Base-by-base conservation (phyloP, 495 filamentous ascomycete species). In the Penicillium diatomitis region DNA sequence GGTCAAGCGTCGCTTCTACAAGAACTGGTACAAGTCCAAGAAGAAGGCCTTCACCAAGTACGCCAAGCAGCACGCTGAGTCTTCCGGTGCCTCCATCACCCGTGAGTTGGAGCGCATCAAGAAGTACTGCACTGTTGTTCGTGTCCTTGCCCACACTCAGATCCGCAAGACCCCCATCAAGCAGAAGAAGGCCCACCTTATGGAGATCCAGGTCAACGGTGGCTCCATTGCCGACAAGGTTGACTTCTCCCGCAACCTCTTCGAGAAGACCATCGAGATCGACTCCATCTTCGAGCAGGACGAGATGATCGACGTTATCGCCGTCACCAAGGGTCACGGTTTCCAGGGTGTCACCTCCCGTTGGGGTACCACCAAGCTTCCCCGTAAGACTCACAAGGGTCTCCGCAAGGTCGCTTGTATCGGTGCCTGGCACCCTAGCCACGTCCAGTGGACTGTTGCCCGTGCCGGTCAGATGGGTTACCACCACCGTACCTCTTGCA, bases 21-120 rank as follows among this genome's bases (percentile, higher is more conserved):
- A 99, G 89, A 99, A 99, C 83, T 99, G 94, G 94, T 99, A 99
- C 87, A 95, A 94, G 81, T 86, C 81, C 81, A 99, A 99, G 90
- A 97, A 96, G 88, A 99, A 99, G 90, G 94, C 94, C 49, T 99
- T 97, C 81, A 99, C 94, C 79, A 96, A 94, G 81, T 99, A 99
- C 76, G 87, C 94, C 81, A 97, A 96, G 88, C 91, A 95, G 82
- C 88, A 97, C 85, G 86, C 94, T 58, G 90, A 95, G 72, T 85
- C 75, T 77, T 83, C 66, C 74, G 91, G 87, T 62, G 77, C 87
- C 61, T 86, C 88, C 57, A 85, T 98, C 78, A 87, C 84, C 70
- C 85, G 87, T 70, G 94, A 99, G 76, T 85, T 97, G 60, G 91
- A 96, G 82, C 90, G 94, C 74, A 96, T 99, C 79, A 95, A 95